These are phyloP conservation scores for Fibroporia radiculosa DNA, from an alignment of 768 basidiomycete species.

Conservation along the genomic window DNA sequence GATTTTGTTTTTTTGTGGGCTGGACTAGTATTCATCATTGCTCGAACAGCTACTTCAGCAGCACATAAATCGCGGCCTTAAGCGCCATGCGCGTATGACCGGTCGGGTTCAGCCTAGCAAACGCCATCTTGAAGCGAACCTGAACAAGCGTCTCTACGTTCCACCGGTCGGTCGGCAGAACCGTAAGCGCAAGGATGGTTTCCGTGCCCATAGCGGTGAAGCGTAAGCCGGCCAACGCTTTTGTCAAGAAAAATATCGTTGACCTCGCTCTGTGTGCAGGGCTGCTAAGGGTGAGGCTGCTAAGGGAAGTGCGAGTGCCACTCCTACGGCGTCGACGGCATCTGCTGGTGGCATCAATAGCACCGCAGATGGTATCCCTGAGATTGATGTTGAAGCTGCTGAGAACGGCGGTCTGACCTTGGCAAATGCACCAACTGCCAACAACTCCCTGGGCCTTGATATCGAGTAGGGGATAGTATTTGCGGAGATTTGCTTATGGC, in stretches of 20 bases:
- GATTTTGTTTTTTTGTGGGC: background rate
- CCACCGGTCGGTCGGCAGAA: slow-evolving; percentile 22
- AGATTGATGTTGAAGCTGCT: slow-evolving; percentile 30
- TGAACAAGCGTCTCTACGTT: slow-evolving; percentile 35
- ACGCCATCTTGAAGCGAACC: slow-evolving; percentile 35
- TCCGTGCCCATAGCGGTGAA: background rate
- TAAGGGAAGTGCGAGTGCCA: slow-evolving; percentile 1
- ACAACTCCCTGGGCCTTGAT: slow-evolving; percentile 56
- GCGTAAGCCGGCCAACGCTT: background rate
- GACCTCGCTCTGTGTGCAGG: background rate
- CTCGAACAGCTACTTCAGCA: slow-evolving; percentile 53
- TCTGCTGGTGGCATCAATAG: slow-evolving; percentile 9
- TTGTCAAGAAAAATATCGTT: background rate
- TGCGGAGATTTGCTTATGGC: background rate
- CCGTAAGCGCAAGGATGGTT: slow-evolving; percentile 8
- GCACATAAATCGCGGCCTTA: slow-evolving; percentile 56
- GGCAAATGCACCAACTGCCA: slow-evolving; percentile 33
- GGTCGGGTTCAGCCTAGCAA: slow-evolving; percentile 45
- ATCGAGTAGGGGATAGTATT: slow-evolving; percentile 48
- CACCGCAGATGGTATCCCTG: slow-evolving; percentile 26
- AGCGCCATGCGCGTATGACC: slow-evolving; percentile 63
- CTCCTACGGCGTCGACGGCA: slow-evolving; percentile 8
- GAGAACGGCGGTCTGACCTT: slow-evolving; percentile 31
- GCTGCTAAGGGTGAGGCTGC: slow-evolving; percentile 9
- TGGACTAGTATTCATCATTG: background rate